These are phyloP conservation scores for Cladosporium halotolerans DNA, from an alignment of 2,329 filamentous ascomycete species.

Conservation along the genomic window DNA sequence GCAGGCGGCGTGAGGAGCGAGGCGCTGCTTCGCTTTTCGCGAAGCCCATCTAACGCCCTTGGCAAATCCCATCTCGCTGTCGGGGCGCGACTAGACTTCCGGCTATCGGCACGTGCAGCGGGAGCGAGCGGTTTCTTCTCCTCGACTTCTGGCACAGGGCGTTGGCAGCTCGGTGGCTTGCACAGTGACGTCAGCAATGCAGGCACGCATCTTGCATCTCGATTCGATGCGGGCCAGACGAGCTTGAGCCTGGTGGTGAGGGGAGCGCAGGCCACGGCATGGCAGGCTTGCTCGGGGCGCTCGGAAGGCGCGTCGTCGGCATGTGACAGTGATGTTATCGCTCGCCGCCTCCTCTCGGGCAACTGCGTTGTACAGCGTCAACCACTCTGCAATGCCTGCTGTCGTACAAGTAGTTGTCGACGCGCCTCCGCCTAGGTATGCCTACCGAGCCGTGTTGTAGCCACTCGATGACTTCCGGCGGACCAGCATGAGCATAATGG, in stretches of 20 bases:
- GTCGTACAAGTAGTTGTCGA: too few species aligned
- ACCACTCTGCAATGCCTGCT: not conserved
- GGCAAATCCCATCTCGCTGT: not conserved
- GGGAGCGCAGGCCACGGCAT: not conserved
- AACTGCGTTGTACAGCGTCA: not conserved
- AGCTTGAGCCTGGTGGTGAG: not conserved
- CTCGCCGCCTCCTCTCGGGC: not conserved
- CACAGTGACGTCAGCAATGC: not conserved
- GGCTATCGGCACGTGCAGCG: not conserved
- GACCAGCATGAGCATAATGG: not conserved
- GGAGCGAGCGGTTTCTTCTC: not conserved
- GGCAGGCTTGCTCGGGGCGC: not conserved
- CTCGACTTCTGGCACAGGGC: not conserved
- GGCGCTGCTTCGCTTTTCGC: not conserved
- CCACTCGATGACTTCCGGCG: too few species aligned
- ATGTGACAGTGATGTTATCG: constrained; percentile 10
- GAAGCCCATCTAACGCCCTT: not conserved
- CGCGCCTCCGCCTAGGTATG: too few species aligned
- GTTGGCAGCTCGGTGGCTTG: not conserved
- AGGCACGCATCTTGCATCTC: not conserved
- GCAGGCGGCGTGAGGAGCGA: not conserved
- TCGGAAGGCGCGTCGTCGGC: not conserved
- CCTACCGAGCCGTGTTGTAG: too few species aligned
- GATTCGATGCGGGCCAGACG: constrained; percentile 1
- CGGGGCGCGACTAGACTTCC: not conserved